phyloP scores from a whole-genome alignment of 2,329 filamentous ascomycete species.

The Diplodia sapinea region DNA sequence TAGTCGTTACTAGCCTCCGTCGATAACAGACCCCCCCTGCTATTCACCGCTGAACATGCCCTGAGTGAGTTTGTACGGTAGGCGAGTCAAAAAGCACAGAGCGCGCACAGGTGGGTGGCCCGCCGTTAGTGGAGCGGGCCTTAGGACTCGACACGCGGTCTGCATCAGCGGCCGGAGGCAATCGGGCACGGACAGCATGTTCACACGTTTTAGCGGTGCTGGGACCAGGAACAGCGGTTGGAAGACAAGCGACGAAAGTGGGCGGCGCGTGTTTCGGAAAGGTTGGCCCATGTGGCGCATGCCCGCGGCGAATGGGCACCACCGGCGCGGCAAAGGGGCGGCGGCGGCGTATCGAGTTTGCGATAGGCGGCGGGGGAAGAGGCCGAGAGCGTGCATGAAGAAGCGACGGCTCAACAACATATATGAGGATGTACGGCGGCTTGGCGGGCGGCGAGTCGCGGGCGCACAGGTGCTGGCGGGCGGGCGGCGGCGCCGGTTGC shows the following conservation, averaged over 20 bases:
- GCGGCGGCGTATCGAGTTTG: neutral
- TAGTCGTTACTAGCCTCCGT: no score
- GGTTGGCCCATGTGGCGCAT: conserved; percentile 19
- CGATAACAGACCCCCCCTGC: no score
- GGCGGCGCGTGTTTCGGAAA: conserved; percentile 22
- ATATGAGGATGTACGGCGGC: conserved; percentile 11
- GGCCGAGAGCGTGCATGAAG: neutral
- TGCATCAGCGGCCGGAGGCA: neutral
- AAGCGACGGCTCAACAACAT: neutral
- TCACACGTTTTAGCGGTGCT: neutral
- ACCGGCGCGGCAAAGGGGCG: neutral
- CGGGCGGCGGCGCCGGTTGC: neutral
- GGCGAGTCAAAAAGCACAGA: neutral
- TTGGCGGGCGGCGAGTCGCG: conserved; percentile 10
- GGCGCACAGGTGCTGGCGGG: neutral
- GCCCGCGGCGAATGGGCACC: neutral
- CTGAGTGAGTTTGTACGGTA: no score
- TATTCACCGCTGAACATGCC: no score
- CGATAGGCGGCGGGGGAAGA: neutral
- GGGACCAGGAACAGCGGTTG: neutral
- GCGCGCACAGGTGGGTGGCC: neutral
- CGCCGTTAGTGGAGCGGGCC: neutral
- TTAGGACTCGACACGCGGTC: neutral
- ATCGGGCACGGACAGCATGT: neutral
- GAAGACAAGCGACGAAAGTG: neutral